phyloP scores from a whole-genome alignment of 305 asterid species.

The Fraxinus angustifolia region DNA sequence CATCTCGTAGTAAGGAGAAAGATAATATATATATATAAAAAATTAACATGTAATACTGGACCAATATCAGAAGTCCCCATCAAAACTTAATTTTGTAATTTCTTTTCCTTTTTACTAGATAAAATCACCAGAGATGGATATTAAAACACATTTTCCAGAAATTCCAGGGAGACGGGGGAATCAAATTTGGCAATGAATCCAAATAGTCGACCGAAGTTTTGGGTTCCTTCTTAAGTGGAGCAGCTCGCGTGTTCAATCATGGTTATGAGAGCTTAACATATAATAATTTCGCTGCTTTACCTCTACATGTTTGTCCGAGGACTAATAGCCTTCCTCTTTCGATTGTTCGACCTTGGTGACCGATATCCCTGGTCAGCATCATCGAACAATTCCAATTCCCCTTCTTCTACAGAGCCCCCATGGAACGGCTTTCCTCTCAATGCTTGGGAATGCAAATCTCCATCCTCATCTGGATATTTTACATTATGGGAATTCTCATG shows the following conservation, averaged over 20 bases:
- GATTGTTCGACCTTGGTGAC: conserved; percentile 53
- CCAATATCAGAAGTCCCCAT: background rate
- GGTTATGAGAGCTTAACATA: background rate
- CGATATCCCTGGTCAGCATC: conserved; percentile 42
- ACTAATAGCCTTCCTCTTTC: conserved; percentile 66
- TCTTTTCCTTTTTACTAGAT: background rate
- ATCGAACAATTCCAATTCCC: conserved; percentile 60
- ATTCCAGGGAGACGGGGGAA: background rate
- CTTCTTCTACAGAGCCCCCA: conserved; percentile 67
- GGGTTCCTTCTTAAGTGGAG: background rate
- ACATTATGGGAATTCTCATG: conserved; percentile 23
- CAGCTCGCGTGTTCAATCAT: background rate
- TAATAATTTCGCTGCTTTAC: conserved; percentile 43
- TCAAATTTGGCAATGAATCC: background rate
- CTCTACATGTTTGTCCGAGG: conserved; percentile 44
- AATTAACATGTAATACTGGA: background rate
- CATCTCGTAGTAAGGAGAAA: background rate
- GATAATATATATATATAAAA: background rate
- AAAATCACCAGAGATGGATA: background rate
- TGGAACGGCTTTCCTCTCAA: conserved; percentile 38
- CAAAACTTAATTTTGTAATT: background rate
- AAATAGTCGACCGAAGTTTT: background rate
- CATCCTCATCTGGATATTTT: background rate
- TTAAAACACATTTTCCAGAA: background rate
- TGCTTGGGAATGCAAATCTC: conserved; percentile 29